phyloP scores from a whole-genome alignment of 768 basidiomycete genomes.

The Rhizopogon vulgaris region DNA sequence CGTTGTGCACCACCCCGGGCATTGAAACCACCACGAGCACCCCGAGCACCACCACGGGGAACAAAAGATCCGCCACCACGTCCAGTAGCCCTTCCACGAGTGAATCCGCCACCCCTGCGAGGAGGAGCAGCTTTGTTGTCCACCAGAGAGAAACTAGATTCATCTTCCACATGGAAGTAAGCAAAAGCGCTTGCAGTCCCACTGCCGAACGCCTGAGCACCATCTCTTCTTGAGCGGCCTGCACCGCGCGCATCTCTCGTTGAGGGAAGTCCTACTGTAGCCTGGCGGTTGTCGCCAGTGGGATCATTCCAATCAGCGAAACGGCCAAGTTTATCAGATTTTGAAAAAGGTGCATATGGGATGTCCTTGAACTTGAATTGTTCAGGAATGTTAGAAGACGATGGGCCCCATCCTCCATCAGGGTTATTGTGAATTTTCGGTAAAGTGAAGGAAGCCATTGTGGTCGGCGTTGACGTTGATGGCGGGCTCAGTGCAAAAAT shows the following conservation, averaged over 20 bases:
- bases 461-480: constrained; percentile 10
- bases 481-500: constrained; percentile 5
- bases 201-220: constrained; percentile 83
- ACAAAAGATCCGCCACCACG: constrained; percentile 30
- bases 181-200: constrained; percentile 89
- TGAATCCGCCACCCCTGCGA: constrained; percentile 63
- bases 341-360: constrained; percentile 97
- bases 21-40: constrained; percentile 38
- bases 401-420: constrained; percentile 90
- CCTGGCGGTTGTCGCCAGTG: constrained; percentile 56
- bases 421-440: constrained; percentile 88
- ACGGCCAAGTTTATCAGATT: constrained; percentile 95
- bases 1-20: constrained; percentile 38
- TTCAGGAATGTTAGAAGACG: constrained; percentile 75
- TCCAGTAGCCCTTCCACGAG: constrained; percentile 39
- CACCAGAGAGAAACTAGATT: constrained; percentile 93
- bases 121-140: constrained; percentile 75
- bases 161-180: constrained; percentile 97
- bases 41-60: constrained; percentile 37
- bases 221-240: constrained; percentile 63
- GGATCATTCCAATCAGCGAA: constrained; percentile 97
- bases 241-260: constrained; percentile 45
- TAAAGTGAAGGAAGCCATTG: constrained; percentile 77
- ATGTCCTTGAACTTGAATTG: constrained; percentile 98
- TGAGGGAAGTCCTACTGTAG: constrained; percentile 41